Evolutionary conservation across 2,329 filamentous ascomycete species (phyloP), one percentile per base, ranked within the genome.

Genomic region (Xylariaceae sp.): DNA sequence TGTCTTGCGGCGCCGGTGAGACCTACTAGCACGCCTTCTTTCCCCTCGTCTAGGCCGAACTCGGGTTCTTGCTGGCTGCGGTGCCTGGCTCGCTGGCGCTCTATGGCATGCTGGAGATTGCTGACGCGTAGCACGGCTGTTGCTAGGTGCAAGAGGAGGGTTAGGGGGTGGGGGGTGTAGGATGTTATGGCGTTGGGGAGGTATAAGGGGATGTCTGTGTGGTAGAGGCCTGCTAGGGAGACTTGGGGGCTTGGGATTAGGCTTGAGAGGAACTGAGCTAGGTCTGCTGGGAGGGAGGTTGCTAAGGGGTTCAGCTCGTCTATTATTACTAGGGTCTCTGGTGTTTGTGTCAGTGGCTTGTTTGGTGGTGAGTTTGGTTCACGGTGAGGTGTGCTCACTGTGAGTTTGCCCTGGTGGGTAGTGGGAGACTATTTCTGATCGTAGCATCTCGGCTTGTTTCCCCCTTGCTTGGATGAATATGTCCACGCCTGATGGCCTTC

Each of bases 181-280:
- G 71, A 79, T 34, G 67, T 53, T 45, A 65, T 61, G 30, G 68
- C 60, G n/a, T 51, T 21, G 13, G 68, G 60, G 4, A 67, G 70
- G 50, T 74, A 63, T 22, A 83, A 70, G 1, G 89, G 87, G 3
- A 92, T 79, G 71, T 97, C 92, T 49, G 80, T 76, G 74, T 97
- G 94, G 70, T 95, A 95, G 55, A 87, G 81, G 41, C 85, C 86
- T 6, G 96, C 75, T 40, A 96, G 78, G 5, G 88, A 91, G 34
- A 85, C 81, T 29, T 75, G 68, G 1, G 89, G 86, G 2, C 79
- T 77, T 62, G 89, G 80, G 57, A 86, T 72, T 54, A 86, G 77
- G 53, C 81, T 83, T 21, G 85, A 88, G 47, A 94, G 84, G 67
- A 89, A 91, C 53, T 77, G 74, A 13, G 84, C 81, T 9, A 89